phyloP scores from a whole-genome alignment of 2,329 filamentous ascomycete species.

The Paracorniculantispora psalliotae region DNA sequence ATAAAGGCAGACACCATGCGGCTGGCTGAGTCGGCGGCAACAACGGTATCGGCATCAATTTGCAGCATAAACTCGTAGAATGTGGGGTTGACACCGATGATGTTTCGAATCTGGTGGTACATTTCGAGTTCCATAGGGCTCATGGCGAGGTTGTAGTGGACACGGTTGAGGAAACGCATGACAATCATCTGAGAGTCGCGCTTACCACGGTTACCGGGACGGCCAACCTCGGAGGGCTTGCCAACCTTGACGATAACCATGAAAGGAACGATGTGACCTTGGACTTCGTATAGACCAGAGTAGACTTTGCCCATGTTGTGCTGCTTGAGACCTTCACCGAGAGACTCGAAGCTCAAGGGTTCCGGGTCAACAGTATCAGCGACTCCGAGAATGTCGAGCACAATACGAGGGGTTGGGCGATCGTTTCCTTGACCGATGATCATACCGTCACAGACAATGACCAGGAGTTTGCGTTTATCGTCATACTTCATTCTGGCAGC shows the following conservation, averaged over 20 bases:
- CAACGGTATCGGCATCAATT: slow-evolving; percentile 95
- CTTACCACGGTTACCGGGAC: slow-evolving; percentile 95
- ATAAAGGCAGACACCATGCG: slow-evolving; percentile 90
- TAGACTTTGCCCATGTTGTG: slow-evolving; percentile 99
- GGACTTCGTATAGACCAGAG: slow-evolving; percentile 94
- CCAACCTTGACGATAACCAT: slow-evolving; percentile 95
- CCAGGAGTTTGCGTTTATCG: slow-evolving; percentile 92
- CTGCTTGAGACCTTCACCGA: slow-evolving; percentile 93
- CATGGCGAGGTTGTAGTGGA: slow-evolving; percentile 97
- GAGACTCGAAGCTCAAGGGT: slow-evolving; percentile 90
- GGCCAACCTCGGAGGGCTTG: slow-evolving; percentile 94
- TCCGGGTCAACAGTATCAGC: slow-evolving; percentile 91
- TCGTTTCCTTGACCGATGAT: slow-evolving; percentile 99
- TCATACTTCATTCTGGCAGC: slow-evolving; percentile 94
- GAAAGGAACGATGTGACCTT: slow-evolving; percentile 97
- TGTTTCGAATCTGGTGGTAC: slow-evolving; percentile 97
- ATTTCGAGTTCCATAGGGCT: slow-evolving; percentile 95
- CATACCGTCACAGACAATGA: slow-evolving; percentile 96
- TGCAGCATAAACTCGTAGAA: slow-evolving; percentile 97
- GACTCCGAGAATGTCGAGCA: slow-evolving; percentile 93
- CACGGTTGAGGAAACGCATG: slow-evolving; percentile 98
- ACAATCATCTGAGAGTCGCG: slow-evolving; percentile 98
- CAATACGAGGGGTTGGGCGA: slow-evolving; percentile 88
- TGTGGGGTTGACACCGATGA: slow-evolving; percentile 96
- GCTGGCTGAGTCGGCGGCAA: slow-evolving; percentile 82